Evolutionary conservation across 305 asterid species (phyloP).

Genomic region (Solanum hybrid): DNA sequence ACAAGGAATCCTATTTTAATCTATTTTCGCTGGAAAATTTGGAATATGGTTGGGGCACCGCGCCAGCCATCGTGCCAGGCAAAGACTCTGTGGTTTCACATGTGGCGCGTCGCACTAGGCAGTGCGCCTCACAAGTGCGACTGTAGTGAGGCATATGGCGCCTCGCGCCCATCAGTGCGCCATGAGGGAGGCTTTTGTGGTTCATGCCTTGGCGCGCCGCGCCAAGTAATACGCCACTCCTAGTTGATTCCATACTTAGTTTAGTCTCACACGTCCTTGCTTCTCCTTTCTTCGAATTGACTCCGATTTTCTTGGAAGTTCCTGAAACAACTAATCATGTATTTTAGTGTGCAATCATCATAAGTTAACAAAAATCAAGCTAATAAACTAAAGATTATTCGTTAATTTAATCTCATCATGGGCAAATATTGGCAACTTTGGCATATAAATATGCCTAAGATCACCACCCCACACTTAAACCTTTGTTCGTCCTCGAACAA

Average conservation of each 20-base stretch:
- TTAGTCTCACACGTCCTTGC: neutral
- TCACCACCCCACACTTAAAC: no score
- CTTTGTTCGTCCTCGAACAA: no score
- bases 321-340: neutral
- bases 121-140: no score
- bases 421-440: neutral
- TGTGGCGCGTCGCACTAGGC: no score
- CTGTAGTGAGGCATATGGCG: no score
- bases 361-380: neutral
- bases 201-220: neutral
- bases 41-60: neutral
- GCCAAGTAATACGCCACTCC: neutral
- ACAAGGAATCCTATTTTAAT: no score
- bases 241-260: neutral
- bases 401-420: neutral
- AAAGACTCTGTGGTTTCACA: neutral
- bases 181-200: neutral
- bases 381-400: neutral
- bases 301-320: neutral
- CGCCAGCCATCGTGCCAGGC: neutral
- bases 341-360: neutral
- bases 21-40: no score
- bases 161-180: no score
- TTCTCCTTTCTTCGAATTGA: neutral
- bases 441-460: neutral